These are phyloP conservation scores for Nicotiana benthamiana DNA, from an alignment of 257 asterid species.

Conservation along the genomic window DNA sequence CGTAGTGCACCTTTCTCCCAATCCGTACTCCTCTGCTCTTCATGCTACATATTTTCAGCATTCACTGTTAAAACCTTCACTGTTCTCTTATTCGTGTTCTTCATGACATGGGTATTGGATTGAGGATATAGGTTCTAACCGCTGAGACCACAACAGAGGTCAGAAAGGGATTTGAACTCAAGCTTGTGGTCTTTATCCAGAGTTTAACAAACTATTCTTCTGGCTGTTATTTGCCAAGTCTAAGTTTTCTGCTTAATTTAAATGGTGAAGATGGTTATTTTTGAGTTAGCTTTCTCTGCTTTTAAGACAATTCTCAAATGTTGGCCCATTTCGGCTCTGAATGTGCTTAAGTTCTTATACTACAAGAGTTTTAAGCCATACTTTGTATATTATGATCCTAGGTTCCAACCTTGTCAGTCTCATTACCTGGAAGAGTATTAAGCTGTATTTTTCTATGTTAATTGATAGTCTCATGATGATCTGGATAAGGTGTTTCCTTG, in stretches of 20 bases:
- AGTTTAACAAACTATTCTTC: background rate
- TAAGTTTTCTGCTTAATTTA: background rate
- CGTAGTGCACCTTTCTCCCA: background rate
- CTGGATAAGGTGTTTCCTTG: background rate
- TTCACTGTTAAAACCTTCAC: background rate
- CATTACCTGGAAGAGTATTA: background rate
- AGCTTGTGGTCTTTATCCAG: background rate
- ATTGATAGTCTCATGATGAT: background rate
- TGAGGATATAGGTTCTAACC: background rate
- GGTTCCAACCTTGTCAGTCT: background rate
- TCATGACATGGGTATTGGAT: background rate
- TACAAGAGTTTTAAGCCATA: background rate
- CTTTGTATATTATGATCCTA: background rate
- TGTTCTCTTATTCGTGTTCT: background rate
- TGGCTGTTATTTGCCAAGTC: background rate
- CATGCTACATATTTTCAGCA: background rate
- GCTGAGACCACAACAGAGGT: background rate
- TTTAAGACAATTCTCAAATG: background rate
- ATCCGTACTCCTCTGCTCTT: background rate
- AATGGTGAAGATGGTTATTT: background rate
- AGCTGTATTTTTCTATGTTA: background rate
- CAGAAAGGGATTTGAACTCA: background rate
- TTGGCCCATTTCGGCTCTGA: background rate
- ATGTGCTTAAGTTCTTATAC: background rate
- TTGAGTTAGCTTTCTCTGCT: background rate